Conservation (phyloP, 306 rosid genomes). For the Benincasa hispida region DNA sequence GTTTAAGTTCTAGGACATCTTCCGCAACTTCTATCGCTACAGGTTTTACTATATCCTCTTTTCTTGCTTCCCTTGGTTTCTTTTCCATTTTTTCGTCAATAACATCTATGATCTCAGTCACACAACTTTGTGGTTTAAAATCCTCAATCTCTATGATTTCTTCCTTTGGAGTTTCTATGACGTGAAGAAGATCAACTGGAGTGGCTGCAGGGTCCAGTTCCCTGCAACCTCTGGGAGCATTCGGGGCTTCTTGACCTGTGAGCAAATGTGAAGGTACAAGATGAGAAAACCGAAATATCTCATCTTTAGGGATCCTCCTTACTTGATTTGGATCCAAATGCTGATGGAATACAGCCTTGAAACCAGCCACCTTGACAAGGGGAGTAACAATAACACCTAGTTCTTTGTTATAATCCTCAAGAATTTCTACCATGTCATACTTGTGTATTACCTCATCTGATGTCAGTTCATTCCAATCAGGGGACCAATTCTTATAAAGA, state of each 20-base stretch:
- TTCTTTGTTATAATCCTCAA: slow-evolving; percentile 53
- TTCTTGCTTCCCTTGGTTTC: neutral
- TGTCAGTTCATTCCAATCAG: slow-evolving; percentile 71
- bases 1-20: slow-evolving; percentile 4
- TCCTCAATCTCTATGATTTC: slow-evolving; percentile 23
- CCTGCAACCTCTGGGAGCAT: slow-evolving; percentile 82
- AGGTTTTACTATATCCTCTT: neutral
- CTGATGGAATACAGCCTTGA: slow-evolving; percentile 62
- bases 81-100: slow-evolving; percentile 4
- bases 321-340: slow-evolving; percentile 49
- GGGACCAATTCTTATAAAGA: slow-evolving; percentile 77
- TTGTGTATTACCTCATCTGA: slow-evolving; percentile 46
- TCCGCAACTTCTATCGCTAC: slow-evolving; percentile 10
- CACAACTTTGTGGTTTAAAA: slow-evolving; percentile 5
- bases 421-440: slow-evolving; percentile 77
- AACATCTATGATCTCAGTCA: slow-evolving; percentile 4
- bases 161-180: slow-evolving; percentile 31
- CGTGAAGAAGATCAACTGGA: slow-evolving; percentile 60
- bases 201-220: slow-evolving; percentile 93
- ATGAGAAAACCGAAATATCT: slow-evolving; percentile 80
- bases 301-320: slow-evolving; percentile 46
- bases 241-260: slow-evolving; percentile 57
- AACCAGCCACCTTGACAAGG: slow-evolving; percentile 83
- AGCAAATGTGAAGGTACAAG: slow-evolving; percentile 58
- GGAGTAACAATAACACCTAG: slow-evolving; percentile 57